Base-by-base conservation (phyloP, 306 rosid species). In the Herpetospermum pedunculosum region DNA sequence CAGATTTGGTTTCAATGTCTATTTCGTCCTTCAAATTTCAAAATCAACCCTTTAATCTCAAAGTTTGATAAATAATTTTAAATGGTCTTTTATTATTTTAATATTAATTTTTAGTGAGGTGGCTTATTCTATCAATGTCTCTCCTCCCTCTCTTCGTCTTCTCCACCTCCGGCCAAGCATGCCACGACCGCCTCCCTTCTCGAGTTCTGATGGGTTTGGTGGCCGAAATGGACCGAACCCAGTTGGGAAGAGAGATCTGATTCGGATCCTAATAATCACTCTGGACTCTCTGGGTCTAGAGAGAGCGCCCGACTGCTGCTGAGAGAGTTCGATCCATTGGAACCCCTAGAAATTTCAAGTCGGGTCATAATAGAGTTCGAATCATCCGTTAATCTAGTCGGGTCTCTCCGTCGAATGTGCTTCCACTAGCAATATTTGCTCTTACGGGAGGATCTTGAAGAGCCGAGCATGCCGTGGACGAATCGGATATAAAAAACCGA, bases 251-350 rank as follows among this genome's bases (percentile, higher is more conserved):
- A n/a, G n/a, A 83, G 85, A 82, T 83, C 92, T 68, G 86, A 87
- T 74, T 80, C 92, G 0, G 81, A 80, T 2, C 83, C 85, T 2
- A 92, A 81, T 68, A 89, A 74, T 75, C 88, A 89, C 70, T 93
- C 98, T 58, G 98, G 98, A 74, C 96, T 94, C 3, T 91, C 96
- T 1, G 92, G 90, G n/a, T 90, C 97, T 1, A 84, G 91, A 43
- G 97, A 91, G 81, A 87, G 85, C 70, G 96, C 16, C 97, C 97
- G 30, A 91, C 91, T 0, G 89, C 88, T 0, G 80, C 80, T 4
- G 89, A 83, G 73, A 82, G 85, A 52, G 53, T 50, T 34, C 86
- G 92, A 84, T 85, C 92, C 21, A 72, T 65, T 0, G 86, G 83
- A 40, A 81, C 48, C 49, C 76, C 76, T 7, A 63, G 85, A 4